These are phyloP conservation scores for Bonia amplexicaulis DNA, from an alignment of 176 grass and related monocot genomes.

Conservation along the genomic window DNA sequence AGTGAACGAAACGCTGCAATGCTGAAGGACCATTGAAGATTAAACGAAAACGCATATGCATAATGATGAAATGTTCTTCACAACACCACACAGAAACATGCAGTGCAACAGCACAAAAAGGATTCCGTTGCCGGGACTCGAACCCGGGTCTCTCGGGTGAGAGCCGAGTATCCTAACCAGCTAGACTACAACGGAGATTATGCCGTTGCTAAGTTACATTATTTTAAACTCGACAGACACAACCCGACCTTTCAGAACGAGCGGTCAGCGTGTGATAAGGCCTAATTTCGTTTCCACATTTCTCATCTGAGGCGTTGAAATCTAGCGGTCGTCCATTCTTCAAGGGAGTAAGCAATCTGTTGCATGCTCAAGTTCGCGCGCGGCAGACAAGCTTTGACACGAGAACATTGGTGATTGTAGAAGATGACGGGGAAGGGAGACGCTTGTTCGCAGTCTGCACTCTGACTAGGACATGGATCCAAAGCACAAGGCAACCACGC, in stretches of 20 bases:
- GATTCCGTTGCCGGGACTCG: slow-evolving; percentile 55
- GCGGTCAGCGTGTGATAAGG: not conserved
- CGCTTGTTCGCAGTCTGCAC: not conserved
- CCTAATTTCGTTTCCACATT: not conserved
- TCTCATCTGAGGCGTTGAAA: not conserved
- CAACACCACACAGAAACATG: not conserved
- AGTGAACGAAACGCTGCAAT: too few relatives aligned
- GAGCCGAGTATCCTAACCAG: slow-evolving; percentile 97
- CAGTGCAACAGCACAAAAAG: not conserved
- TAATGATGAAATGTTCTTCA: too few relatives aligned
- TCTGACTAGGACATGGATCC: slow-evolving; percentile 4
- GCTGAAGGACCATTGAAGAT: too few relatives aligned
- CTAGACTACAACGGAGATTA: slow-evolving; percentile 64
- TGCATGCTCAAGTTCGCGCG: not conserved
- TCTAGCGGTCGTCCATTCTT: too few relatives aligned
- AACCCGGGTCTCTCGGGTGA: slow-evolving; percentile 76
- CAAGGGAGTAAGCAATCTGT: not conserved
- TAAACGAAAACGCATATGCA: too few relatives aligned
- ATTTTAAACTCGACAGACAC: fast-evolving
- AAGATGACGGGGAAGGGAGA: not conserved
- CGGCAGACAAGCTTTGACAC: not conserved
- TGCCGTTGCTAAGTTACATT: too few relatives aligned
- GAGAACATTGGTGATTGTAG: not conserved
- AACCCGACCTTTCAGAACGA: too few relatives aligned
- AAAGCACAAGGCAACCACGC: not conserved